Conservation (phyloP, 148 eudicot species). For the Fagopyrum esculentum region DNA sequence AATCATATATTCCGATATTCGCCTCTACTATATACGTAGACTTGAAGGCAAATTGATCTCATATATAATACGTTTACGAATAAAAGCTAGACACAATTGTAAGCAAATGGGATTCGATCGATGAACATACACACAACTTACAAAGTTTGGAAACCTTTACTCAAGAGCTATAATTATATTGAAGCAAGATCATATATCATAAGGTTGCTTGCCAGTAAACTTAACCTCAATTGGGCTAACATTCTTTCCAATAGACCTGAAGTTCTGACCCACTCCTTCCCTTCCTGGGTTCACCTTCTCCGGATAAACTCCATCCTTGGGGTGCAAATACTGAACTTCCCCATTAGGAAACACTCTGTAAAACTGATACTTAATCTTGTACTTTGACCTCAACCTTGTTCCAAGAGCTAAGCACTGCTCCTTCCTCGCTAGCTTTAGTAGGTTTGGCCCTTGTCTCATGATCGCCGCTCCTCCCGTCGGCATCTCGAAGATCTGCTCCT, state of each 20-base stretch:
- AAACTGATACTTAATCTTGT: slow-evolving; percentile 91
- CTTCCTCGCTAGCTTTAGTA: slow-evolving; percentile 81
- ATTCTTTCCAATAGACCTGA: slow-evolving; percentile 92
- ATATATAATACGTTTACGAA: background rate
- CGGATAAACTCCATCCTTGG: slow-evolving; percentile 95
- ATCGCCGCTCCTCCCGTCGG: slow-evolving; percentile 96
- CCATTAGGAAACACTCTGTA: slow-evolving; percentile 98
- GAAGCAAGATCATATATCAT: slow-evolving; percentile 24
- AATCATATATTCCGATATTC: too few relatives aligned
- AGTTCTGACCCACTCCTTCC: slow-evolving; percentile 73
- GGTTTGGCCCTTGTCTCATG: slow-evolving; percentile 89
- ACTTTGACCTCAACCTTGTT: slow-evolving; percentile 77
- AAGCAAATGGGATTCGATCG: background rate
- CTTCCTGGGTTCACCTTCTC: slow-evolving; percentile 96
- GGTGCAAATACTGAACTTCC: slow-evolving; percentile 95
- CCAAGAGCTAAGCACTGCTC: slow-evolving; percentile 95
- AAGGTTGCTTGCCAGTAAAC: slow-evolving; percentile 86
- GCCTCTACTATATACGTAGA: too few relatives aligned
- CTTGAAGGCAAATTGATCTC: background rate
- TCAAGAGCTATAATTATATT: background rate
- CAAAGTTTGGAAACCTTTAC: background rate
- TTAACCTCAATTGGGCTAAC: slow-evolving; percentile 88
- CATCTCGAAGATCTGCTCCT: slow-evolving; percentile 94
- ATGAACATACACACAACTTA: background rate
- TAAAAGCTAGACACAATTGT: background rate